A percentile compares a stretch with the other conserved stretches of the same genome.
Conservation (phyloP, 2,329 filamentous ascomycete species). For the Talaromyces sp. region DNA sequence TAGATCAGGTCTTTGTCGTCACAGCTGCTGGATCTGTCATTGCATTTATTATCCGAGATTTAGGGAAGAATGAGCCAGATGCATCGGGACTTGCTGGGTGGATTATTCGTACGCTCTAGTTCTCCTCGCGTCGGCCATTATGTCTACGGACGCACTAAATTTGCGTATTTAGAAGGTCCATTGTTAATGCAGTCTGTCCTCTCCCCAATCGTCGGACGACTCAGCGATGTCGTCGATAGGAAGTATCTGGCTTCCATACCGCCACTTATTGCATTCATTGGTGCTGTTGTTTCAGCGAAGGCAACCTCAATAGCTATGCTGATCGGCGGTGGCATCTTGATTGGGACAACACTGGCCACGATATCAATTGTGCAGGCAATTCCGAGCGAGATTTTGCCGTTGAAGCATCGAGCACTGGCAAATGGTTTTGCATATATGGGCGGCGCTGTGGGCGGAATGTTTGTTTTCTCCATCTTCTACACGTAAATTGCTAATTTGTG, state of each 20-base stretch:
- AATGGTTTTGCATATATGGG: constrained; percentile 10
- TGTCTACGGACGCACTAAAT: background rate
- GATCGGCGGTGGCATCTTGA: constrained; percentile 8
- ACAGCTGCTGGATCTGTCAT: constrained; percentile 8
- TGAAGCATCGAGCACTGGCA: constrained; percentile 8
- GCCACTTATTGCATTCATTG: constrained; percentile 4
- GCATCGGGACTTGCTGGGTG: constrained; percentile 1
- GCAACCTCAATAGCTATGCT: constrained; percentile 7
- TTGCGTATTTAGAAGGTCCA: background rate
- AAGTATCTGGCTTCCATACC: constrained; percentile 7
- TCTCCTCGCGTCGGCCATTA: background rate
- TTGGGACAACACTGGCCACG: constrained; percentile 3
- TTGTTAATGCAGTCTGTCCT: constrained; percentile 6
- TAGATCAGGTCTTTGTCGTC: constrained; percentile 8
- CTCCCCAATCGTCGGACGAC: constrained; percentile 6
- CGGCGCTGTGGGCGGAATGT: constrained; percentile 9
- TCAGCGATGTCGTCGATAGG: constrained; percentile 7
- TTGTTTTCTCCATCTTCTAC: background rate
- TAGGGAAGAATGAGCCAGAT: background rate
- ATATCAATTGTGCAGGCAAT: constrained; percentile 9
- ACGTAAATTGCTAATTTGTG: background rate
- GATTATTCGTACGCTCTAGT: constrained; percentile 4
- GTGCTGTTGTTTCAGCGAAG: constrained; percentile 5
- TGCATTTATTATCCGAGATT: constrained; percentile 7
- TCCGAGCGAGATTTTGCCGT: constrained; percentile 7